Evolutionary conservation across 129 eudicot genomes (phyloP), one percentile per base, ranked within the genome.

Genomic region (Centrapalus pauciflorus): DNA sequence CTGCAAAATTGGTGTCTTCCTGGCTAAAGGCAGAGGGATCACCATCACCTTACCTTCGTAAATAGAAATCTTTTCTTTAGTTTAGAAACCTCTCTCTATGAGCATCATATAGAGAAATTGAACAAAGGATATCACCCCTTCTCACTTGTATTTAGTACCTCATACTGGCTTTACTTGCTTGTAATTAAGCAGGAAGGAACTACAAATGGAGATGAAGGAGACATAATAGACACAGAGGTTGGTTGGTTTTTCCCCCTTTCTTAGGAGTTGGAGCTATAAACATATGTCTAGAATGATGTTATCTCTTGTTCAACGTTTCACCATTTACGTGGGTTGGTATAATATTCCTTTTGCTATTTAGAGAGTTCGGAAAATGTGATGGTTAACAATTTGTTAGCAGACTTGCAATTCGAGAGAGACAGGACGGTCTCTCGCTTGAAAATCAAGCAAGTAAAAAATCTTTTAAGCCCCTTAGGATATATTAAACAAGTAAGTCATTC

Each of bases 391-490:
- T 63, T 81, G 77, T 54, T 67, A 71, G 30, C 20, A 5, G 88
- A 74, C 30, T 68, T 87, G 82, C 72, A 67, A 38, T 14, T 26
- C 48, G 87, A 80, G 55, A 80, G 60, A 73, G 84, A 77, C 55
- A 72, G 59, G 69, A 55, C 46, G 28, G 58, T 32, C 25, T n/a
- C n/a, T 43, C 55, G 30, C 79, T 84, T 4, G 71, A 81, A 70
- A 66, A 64, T 28, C 71, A 77, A 60, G 85, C 70, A 48, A 43
- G 77, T 40, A 12, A 67, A 55, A 28, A 26, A 8, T 48, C 2
- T 4, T 46, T n/a, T 12, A 32, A 13, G n/a, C n/a, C n/a, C n/a
- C n/a, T n/a, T n/a, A n/a, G n/a, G n/a, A n/a, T n/a, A n/a, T n/a
- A n/a, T n/a, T n/a, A n/a, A n/a, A n/a, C n/a, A n/a, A n/a, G n/a